Percentiles rank a stretch among this genome's conserved stretches.
Conservation (phyloP, 73 alveolate genomes). For the Stentor coeruleus region DNA sequence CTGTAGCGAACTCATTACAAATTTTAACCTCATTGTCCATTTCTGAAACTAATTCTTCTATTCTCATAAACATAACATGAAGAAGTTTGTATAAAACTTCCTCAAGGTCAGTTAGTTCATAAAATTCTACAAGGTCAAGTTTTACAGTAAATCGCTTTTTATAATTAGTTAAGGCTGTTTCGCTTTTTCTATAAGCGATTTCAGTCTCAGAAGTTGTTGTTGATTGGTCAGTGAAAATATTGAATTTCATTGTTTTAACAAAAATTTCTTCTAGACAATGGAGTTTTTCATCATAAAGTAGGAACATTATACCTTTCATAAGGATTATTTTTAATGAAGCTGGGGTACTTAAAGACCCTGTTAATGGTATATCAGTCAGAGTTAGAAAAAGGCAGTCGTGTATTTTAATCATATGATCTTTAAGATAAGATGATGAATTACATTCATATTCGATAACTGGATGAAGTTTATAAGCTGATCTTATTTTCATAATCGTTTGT, state of each 20-base stretch:
- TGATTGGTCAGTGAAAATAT: neutral
- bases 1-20: neutral
- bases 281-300: neutral
- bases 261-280: neutral
- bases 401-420: neutral
- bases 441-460: slow-evolving; percentile 27
- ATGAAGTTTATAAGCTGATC: neutral
- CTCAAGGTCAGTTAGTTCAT: neutral
- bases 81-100: neutral
- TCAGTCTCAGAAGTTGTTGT: neutral
- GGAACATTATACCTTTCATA: neutral
- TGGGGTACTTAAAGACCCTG: neutral
- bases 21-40: slow-evolving; percentile 1
- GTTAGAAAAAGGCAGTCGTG: slow-evolving; percentile 5
- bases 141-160: neutral
- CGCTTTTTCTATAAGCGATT: neutral
- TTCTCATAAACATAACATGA: neutral
- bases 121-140: neutral
- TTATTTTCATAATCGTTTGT: neutral
- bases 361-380: neutral
- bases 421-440: neutral
- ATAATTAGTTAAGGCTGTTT: neutral
- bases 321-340: slow-evolving; percentile 12
- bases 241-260: neutral
- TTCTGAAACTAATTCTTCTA: neutral